Base-by-base conservation (phyloP, 2,329 filamentous ascomycete species). In the Aspergillus bombycis region DNA sequence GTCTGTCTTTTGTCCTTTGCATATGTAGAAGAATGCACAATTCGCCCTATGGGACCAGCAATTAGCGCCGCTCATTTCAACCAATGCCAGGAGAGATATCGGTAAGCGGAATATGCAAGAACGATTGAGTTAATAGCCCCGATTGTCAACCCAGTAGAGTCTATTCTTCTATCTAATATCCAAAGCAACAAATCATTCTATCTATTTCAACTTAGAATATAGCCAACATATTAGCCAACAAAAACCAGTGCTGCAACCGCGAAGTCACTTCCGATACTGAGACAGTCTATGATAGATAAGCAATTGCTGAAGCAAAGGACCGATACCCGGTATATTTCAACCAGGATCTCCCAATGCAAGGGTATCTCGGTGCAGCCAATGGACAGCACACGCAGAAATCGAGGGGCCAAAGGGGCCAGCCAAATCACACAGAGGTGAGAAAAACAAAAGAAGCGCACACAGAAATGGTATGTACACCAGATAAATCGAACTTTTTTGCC, bases 401-500 rank as follows among this genome's bases (percentile, higher is more conserved):
- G 56, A 53, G 60, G 43, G 16, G 62, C 32, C 52, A 57, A 46
- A 46, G 61, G 8, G 16, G 23, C 16, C 32, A 60, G 34, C 55
- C 12, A 57, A 50, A 57, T 30, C 50, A 21, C 30, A 38, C 45
- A 26, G 21, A 38, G 12, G 41, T 23, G 36, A 34, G 11, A 10
- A 23, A 43, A 16, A 43, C 26, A 9, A 56, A 30, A 55, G 36
- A 36, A 52, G 32, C 41, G 45, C 59, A 59, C 58, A 57, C 56
- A 60, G 23, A 52, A 32, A 58, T 10, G 62, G 43, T 62, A 65
- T 65, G 46, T 65, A 65, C 60, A 65, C 41, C 45, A 60, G 28
- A 28, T 50, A 30, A 50, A 65, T 61, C 50, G 16, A 57, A 58
- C 46, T 57, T 66, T 67, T 67, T 61, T n/a, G 48, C 59, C 54